Evolutionary conservation across 2,329 filamentous ascomycete species (phyloP).

Genomic region (Sclerotinia sclerotiorum): DNA sequence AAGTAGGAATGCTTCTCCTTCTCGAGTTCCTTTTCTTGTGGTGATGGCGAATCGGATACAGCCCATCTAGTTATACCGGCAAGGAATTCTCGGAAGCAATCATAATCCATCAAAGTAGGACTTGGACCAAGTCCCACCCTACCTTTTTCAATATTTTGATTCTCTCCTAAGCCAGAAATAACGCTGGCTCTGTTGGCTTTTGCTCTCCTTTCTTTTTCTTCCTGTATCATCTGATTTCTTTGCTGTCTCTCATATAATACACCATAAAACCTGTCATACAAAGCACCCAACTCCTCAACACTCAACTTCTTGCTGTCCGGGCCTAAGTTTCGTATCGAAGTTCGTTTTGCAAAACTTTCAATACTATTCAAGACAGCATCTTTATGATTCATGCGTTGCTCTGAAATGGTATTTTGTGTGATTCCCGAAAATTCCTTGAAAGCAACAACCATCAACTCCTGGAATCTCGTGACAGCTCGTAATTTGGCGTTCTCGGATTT

Average conservation of each 20-base stretch:
- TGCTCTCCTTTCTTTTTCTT: constrained; percentile 66
- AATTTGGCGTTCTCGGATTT: constrained; percentile 94
- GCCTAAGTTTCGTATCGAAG: constrained; percentile 90
- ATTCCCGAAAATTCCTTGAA: constrained; percentile 98
- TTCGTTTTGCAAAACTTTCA: constrained; percentile 95
- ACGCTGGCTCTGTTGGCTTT: constrained; percentile 61
- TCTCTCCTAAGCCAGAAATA: constrained; percentile 43
- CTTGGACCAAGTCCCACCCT: constrained; percentile 86
- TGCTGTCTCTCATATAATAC: constrained; percentile 91
- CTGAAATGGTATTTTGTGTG: constrained; percentile 87
- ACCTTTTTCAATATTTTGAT: constrained; percentile 70
- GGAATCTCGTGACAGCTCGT: constrained; percentile 89
- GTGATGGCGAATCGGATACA: constrained; percentile 78
- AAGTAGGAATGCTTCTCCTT: constrained; percentile 60
- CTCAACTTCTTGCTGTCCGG: constrained; percentile 92
- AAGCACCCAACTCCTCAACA: constrained; percentile 78
- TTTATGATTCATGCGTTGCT: constrained; percentile 88
- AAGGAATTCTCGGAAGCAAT: constrained; percentile 91
- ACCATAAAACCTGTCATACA: constrained; percentile 94
- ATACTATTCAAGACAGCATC: constrained; percentile 92
- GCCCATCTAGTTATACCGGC: constrained; percentile 91
- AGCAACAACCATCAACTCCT: constrained; percentile 97
- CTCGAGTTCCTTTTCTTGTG: constrained; percentile 50
- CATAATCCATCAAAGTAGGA: constrained; percentile 94
- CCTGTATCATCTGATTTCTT: constrained; percentile 71